phyloP scores from a whole-genome alignment of 371 early-diverging fungal genomes.

The Mucor velutinosus region DNA sequence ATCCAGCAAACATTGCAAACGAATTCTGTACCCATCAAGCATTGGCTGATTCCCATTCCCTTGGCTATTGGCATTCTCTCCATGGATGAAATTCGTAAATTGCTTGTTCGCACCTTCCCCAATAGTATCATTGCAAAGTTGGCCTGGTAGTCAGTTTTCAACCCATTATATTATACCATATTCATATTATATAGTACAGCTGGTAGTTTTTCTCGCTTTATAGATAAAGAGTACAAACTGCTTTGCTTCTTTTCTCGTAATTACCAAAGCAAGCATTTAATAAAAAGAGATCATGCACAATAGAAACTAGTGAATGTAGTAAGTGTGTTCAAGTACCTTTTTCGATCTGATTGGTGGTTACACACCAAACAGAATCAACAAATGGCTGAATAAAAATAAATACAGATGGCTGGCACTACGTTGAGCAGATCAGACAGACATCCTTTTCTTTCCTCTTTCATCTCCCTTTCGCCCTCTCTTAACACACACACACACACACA shows the following conservation, averaged over 20 bases:
- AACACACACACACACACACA: too few species aligned
- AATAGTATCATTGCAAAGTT: constrained; percentile 16
- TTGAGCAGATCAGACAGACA: not conserved
- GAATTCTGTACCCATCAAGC: constrained; percentile 61
- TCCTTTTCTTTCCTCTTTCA: constrained; percentile 15
- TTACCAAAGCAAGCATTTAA: too few species aligned
- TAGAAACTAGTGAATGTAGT: too few species aligned
- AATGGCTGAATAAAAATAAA: constrained; percentile 2
- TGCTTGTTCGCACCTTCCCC: constrained; percentile 46
- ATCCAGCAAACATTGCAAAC: constrained; percentile 63
- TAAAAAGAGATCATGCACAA: too few species aligned
- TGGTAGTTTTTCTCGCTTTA: too few species aligned
- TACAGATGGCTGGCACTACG: too few species aligned
- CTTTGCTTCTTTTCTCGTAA: too few species aligned
- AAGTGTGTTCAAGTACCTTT: not conserved
- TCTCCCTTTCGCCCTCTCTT: constrained; percentile 39
- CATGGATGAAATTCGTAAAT: constrained; percentile 59
- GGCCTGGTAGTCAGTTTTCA: constrained; percentile 8
- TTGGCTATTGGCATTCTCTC: constrained; percentile 52
- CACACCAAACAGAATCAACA: not conserved
- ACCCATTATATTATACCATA: too few species aligned
- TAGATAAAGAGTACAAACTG: too few species aligned
- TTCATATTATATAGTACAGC: too few species aligned
- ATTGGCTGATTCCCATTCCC: constrained; percentile 69
- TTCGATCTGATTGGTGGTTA: not conserved